phyloP scores from a whole-genome alignment of 2,329 filamentous ascomycete species.

The Alternaria triticimaculans region DNA sequence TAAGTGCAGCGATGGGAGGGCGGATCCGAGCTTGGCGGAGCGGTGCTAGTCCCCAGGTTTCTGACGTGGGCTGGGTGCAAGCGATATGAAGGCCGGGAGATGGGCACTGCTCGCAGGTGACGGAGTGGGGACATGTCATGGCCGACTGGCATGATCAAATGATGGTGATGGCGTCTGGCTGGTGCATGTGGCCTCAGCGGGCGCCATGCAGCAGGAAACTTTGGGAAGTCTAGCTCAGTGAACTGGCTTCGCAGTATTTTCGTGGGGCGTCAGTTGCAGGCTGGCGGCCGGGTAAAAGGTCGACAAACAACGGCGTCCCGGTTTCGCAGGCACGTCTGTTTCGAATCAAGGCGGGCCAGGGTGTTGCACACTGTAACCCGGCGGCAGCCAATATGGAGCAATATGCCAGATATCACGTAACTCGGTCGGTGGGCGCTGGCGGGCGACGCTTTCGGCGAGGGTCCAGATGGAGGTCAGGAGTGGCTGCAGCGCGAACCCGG shows the following conservation, averaged over 20 bases:
- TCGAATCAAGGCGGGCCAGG: constrained; percentile 36
- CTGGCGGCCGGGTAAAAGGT: constrained; percentile 42
- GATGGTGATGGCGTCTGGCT: constrained; percentile 29
- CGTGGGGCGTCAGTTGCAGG: constrained; percentile 34
- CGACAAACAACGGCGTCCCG: constrained; percentile 39
- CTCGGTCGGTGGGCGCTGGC: constrained; percentile 30
- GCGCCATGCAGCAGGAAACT: constrained; percentile 31
- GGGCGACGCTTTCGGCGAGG: constrained; percentile 21
- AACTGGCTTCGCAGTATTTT: constrained; percentile 32
- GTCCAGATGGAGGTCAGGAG: constrained; percentile 20
- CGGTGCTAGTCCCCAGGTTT: constrained; percentile 29
- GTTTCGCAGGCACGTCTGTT: constrained; percentile 42
- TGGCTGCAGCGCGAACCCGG: constrained; percentile 20
- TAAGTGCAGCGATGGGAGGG: constrained; percentile 28
- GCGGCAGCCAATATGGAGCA: constrained; percentile 42
- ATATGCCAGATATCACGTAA: constrained; percentile 44
- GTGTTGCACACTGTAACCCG: constrained; percentile 42
- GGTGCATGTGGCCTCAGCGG: constrained; percentile 31
- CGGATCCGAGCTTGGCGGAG: constrained; percentile 39
- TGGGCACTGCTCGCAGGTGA: constrained; percentile 18
- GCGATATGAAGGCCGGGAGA: constrained; percentile 25
- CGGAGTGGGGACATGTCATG: constrained; percentile 22
- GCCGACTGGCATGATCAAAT: constrained; percentile 8
- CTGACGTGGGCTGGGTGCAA: constrained; percentile 24
- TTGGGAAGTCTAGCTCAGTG: constrained; percentile 13